Percentiles rank a stretch among this genome's conserved stretches.
Evolutionary conservation across 495 filamentous ascomycete species (phyloP).

Genomic region (Talaromyces liani): DNA sequence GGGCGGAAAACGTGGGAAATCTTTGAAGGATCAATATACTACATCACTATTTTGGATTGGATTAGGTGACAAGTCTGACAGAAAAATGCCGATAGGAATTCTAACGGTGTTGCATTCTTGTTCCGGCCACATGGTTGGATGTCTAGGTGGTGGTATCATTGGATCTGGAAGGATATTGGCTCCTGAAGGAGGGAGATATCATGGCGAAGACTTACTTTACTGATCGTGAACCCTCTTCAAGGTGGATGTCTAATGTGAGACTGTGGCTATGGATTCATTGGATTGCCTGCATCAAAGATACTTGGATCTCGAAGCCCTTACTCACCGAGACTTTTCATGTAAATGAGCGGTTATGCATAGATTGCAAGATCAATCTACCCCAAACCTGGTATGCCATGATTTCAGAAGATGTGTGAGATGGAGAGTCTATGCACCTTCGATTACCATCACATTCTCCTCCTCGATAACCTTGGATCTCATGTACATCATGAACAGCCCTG

Average conservation of each 20-base stretch:
- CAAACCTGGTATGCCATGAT: background rate
- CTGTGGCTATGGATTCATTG: too few species aligned
- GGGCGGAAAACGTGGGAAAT: background rate
- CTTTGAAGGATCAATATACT: slow-evolving; percentile 1
- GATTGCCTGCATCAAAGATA: background rate
- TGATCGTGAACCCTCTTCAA: background rate
- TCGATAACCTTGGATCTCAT: too few species aligned
- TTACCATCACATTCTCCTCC: too few species aligned
- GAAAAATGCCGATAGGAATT: background rate
- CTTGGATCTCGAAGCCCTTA: background rate
- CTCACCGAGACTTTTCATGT: background rate
- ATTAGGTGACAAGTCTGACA: background rate
- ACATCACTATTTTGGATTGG: background rate
- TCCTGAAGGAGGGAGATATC: background rate
- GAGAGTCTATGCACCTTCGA: too few species aligned
- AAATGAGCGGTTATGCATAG: background rate
- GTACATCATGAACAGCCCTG: background rate
- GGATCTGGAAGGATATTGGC: background rate
- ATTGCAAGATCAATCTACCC: background rate
- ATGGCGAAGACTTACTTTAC: background rate
- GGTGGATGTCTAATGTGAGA: too few species aligned
- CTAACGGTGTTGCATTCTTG: background rate
- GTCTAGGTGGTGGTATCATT: background rate
- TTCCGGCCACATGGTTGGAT: background rate
- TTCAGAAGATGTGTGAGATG: too few species aligned